A percentile compares a stretch with the other conserved stretches of the same genome.
These are phyloP conservation scores for Salix brachista DNA, from an alignment of 345 rosid genomes.

Conservation along the genomic window DNA sequence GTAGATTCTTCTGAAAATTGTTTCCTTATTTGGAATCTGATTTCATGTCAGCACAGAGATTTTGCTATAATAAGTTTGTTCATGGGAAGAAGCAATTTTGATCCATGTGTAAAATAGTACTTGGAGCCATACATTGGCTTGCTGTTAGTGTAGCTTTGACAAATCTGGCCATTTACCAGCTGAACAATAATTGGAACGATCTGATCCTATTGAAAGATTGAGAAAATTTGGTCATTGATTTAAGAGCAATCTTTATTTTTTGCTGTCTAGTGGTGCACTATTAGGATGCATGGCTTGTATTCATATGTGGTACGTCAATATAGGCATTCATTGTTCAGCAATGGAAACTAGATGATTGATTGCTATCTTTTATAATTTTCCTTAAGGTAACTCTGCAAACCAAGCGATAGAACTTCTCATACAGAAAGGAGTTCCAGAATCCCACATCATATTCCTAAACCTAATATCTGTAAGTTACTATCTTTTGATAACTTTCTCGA, in stretches of 20 bases:
- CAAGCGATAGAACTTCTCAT: conserved; percentile 87
- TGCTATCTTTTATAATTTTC: background rate
- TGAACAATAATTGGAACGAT: background rate
- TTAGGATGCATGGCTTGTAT: background rate
- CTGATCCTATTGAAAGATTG: background rate
- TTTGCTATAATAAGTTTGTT: background rate
- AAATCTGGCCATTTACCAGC: background rate
- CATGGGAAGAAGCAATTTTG: no score
- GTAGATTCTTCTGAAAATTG: background rate
- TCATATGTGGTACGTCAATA: background rate
- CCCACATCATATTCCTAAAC: conserved; percentile 89
- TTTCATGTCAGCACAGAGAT: background rate
- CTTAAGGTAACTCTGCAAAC: conserved; percentile 87
- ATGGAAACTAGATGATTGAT: background rate
- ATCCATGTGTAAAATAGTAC: background rate
- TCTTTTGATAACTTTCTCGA: background rate
- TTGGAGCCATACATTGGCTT: background rate
- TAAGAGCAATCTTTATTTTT: no score
- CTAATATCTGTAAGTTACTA: conserved; percentile 69
- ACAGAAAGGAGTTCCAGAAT: conserved; percentile 92
- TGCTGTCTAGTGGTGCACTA: background rate
- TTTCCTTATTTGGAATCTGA: background rate
- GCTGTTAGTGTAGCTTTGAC: background rate
- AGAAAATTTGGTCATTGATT: background rate
- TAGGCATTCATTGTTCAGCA: background rate